These are phyloP conservation scores for Cyberlindnera nakhonratchasimensis DNA, from an alignment of 805 yeast genomes.

Conservation along the genomic window DNA sequence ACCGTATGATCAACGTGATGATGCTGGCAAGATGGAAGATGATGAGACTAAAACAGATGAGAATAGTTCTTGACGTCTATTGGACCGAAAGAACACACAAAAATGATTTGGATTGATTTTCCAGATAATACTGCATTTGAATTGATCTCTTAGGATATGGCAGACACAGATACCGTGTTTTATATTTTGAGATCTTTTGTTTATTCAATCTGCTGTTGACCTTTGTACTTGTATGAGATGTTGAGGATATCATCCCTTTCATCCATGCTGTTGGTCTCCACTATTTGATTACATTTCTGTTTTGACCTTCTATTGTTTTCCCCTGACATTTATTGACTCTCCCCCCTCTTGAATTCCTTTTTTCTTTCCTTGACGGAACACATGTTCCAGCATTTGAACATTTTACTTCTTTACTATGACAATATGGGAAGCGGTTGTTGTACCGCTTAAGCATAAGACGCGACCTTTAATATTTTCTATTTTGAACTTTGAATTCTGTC, in stretches of 20 bases:
- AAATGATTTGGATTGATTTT: background rate
- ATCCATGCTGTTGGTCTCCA: background rate
- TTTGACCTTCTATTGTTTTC: background rate
- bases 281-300: too few species aligned
- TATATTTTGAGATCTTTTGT: background rate
- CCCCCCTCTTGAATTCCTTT: background rate
- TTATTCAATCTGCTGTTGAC: background rate
- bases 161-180: background rate
- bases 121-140: background rate
- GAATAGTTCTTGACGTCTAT: background rate
- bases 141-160: background rate
- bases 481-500: background rate
- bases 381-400: background rate
- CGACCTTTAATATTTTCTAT: background rate
- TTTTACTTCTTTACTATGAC: background rate
- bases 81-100: background rate
- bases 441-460: background rate
- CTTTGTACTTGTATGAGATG: background rate
- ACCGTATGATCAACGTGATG: conserved; percentile 44
- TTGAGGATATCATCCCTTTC: background rate
- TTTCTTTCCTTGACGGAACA: background rate
- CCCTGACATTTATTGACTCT: background rate
- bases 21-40: conserved; percentile 42
- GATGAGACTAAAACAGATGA: conserved; percentile 15
- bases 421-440: background rate